These are phyloP conservation scores for Eurotiales sp. DNA, from an alignment of 2,329 filamentous ascomycete species.

Conservation along the genomic window DNA sequence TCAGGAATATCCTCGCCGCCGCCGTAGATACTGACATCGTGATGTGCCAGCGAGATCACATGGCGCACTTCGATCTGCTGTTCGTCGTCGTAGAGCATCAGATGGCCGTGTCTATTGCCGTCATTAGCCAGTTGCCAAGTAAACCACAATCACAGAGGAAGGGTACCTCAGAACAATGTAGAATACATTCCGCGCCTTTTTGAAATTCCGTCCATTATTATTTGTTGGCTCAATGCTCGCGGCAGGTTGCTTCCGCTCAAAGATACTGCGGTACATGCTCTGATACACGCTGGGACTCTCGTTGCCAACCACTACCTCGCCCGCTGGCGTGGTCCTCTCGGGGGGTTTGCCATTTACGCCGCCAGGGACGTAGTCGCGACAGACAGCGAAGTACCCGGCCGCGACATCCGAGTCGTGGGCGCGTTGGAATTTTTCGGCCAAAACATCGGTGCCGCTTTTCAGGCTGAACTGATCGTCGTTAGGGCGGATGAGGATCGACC, in stretches of 20 bases:
- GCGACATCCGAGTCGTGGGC: constrained; percentile 71
- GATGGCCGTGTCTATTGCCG: constrained; percentile 70
- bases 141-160: constrained; percentile 15
- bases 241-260: constrained; percentile 69
- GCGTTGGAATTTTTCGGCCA: constrained; percentile 60
- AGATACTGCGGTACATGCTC: constrained; percentile 95
- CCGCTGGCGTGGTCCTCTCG: constrained; percentile 76
- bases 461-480: constrained; percentile 64
- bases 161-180: constrained; percentile 81
- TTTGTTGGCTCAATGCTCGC: constrained; percentile 51
- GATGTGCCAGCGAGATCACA: constrained; percentile 87
- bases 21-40: constrained; percentile 75
- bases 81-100: constrained; percentile 96
- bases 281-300: constrained; percentile 93
- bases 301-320: constrained; percentile 65
- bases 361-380: constrained; percentile 84
- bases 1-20: constrained; percentile 77
- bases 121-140: background rate
- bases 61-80: constrained; percentile 94
- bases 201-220: constrained; percentile 42
- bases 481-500: constrained; percentile 37
- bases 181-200: constrained; percentile 78
- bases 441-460: constrained; percentile 56
- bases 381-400: constrained; percentile 92
- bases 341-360: constrained; percentile 91